Percentiles rank a stretch among this genome's conserved stretches.
Evolutionary conservation across 2,329 filamentous ascomycete genomes (phyloP).

Genomic region (Talaromyces sp.): DNA sequence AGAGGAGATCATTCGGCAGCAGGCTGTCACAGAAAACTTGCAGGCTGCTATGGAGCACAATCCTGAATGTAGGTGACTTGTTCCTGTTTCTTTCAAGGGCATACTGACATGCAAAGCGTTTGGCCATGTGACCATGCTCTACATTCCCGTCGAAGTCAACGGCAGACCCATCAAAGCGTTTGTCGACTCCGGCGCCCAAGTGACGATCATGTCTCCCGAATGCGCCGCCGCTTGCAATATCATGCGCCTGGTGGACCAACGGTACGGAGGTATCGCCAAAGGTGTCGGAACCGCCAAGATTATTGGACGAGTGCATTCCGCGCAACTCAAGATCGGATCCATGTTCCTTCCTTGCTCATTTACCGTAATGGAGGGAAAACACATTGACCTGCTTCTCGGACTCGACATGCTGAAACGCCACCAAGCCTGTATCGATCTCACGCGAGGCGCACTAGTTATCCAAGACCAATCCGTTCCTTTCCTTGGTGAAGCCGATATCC

Average conservation of each 20-base stretch:
- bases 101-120: slow-evolving; percentile 60
- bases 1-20: slow-evolving; percentile 93
- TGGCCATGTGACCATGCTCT: slow-evolving; percentile 90
- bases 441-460: slow-evolving; percentile 78
- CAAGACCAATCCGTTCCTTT: slow-evolving; percentile 85
- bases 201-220: slow-evolving; percentile 95
- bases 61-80: slow-evolving; percentile 67
- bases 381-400: slow-evolving; percentile 86
- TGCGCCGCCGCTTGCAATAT: slow-evolving; percentile 92
- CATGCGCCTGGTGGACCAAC: slow-evolving; percentile 88
- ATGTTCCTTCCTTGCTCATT: slow-evolving; percentile 90
- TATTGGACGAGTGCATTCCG: slow-evolving; percentile 89
- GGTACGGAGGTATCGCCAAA: slow-evolving; percentile 85
- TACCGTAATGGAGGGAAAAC: slow-evolving; percentile 98
- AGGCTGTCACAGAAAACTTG: slow-evolving; percentile 89
- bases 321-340: slow-evolving; percentile 86
- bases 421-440: slow-evolving; percentile 85
- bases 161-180: slow-evolving; percentile 88
- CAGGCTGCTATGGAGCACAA: slow-evolving; percentile 97
- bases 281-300: slow-evolving; percentile 94
- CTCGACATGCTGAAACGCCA: slow-evolving; percentile 96
- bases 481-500: slow-evolving; percentile 87
- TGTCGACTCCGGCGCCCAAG: slow-evolving; percentile 94
- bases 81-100: background rate
- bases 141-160: slow-evolving; percentile 94